These are phyloP conservation scores for Mycena vitilis DNA, from an alignment of 768 basidiomycete species.

Conservation along the genomic window DNA sequence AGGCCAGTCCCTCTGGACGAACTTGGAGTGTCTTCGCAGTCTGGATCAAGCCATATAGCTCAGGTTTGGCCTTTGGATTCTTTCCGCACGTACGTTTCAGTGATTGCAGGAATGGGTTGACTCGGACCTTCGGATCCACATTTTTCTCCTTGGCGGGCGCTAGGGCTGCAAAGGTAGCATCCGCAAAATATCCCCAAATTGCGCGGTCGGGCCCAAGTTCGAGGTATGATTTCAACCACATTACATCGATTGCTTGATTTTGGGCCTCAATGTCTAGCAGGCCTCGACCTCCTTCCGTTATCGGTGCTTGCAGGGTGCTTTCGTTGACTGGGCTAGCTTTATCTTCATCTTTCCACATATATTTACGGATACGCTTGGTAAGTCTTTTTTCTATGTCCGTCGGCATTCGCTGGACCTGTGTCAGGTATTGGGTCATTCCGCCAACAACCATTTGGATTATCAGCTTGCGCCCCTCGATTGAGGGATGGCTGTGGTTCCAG, in stretches of 20 bases:
- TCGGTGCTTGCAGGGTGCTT: neutral
- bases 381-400: conserved; percentile 2
- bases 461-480: conserved; percentile 12
- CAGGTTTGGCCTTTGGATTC: neutral
- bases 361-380: neutral
- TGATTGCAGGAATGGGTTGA: neutral
- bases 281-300: neutral
- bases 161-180: conserved; percentile 25
- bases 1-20: neutral
- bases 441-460: conserved; percentile 17
- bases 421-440: conserved; percentile 39
- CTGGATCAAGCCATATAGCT: neutral
- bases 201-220: conserved; percentile 17
- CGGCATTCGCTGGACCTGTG: conserved; percentile 40
- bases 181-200: conserved; percentile 35
- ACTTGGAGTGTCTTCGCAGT: neutral
- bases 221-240: conserved; percentile 10
- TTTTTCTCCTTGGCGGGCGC: conserved; percentile 14
- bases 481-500: conserved; percentile 1
- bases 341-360: neutral
- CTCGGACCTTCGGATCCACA: neutral
- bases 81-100: neutral
- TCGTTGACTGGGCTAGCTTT: neutral
- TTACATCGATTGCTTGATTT: conserved; percentile 4
- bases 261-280: conserved; percentile 3